Evolutionary conservation across 306 rosid species (phyloP), one percentile per base, ranked within the genome.

Genomic region (Coriaria nepalensis): DNA sequence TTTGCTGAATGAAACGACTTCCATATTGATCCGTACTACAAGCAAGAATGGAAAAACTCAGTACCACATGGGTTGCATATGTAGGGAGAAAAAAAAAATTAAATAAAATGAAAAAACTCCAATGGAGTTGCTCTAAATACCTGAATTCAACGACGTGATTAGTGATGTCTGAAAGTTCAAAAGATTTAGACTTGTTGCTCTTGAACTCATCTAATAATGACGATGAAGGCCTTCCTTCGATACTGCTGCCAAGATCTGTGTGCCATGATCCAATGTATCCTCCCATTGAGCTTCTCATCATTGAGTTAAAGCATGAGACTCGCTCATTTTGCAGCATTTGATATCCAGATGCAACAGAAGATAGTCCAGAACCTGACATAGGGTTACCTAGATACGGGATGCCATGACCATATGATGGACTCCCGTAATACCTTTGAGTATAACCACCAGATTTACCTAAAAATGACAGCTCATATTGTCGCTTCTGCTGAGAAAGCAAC

Each of bases 1-100:
- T 84, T 79, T 90, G 95, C 78, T 90, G 98, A 70, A 90, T 90
- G 67, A 90, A 90, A 56, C 98, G 98, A 69, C 98, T 90, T 50
- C 98, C 98, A 65, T 85, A 79, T 71, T 90, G 98, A 77, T 90
- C 95, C 58, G 80, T 90, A 60, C 98, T 90, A 78, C 82, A 85
- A 57, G 65, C 57, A 13, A 12, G 51, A 15, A 43, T 57, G 68
- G 38, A 8, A 49, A 43, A 59, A 29, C 51, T 51, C 49, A n/a
- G n/a, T n/a, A n/a, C n/a, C n/a, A n/a, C n/a, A n/a, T n/a, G n/a
- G n/a, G n/a, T n/a, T n/a, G n/a, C n/a, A n/a, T n/a, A n/a, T n/a
- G n/a, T n/a, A n/a, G n/a, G n/a, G n/a, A n/a, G n/a, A n/a, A n/a
- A n/a, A n/a, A n/a, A n/a, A n/a, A n/a, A n/a, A n/a, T n/a, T n/a